Evolutionary conservation across 1,284 basidiomycete species (phyloP), one percentile per base, ranked within the genome.

Genomic region (Anthracocystis walkeri): DNA sequence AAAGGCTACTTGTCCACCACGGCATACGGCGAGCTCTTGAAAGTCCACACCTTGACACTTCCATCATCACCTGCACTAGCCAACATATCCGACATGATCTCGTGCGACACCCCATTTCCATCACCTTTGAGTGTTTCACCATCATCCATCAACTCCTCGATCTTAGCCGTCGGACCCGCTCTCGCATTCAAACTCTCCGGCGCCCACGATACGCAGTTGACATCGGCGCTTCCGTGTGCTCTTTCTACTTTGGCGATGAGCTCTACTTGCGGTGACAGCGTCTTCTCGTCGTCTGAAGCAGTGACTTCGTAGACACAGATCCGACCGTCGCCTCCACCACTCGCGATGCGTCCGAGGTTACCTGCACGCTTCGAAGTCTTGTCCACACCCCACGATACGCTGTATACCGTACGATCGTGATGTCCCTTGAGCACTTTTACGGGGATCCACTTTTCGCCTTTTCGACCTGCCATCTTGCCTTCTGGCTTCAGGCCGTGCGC

Each of bases 31-130:
- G 66, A 75, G 14, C 27, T 57, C 7, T 61, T 51, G 33, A 78
- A 40, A 7, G 64, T 77, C 93, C 93, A 95, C 40, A 94, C 87
- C 75, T 88, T 89, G 40, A 91, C 88, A 25, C 87, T 83, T 5
- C 92, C 91, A 81, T 95, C 93, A 75, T 95, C 93, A 1, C 91
- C 93, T 0, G 91, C 89, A 7, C 90, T 93, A 0, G 92, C 92
- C 4, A 95, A 86, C 4, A 93, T 64, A 75, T 91, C 87, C 70
- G 90, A 88, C 65, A 68, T 74, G 59, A 46, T 25, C 45, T 52
- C 45, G 44, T 65, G 45, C 48, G 58, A 40, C 45, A 52, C 31
- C 8, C 58, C 53, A 6, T 25, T 10, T 31, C 44, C 40, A 25
- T 64, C 76, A 12, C 70, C 78, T 54, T 79, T 81, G 29, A 80